A percentile compares a stretch with the other conserved stretches of the same genome.
Evolutionary conservation across 2,329 filamentous ascomycete species (phyloP).

Genomic region (Microdochium paspali): DNA sequence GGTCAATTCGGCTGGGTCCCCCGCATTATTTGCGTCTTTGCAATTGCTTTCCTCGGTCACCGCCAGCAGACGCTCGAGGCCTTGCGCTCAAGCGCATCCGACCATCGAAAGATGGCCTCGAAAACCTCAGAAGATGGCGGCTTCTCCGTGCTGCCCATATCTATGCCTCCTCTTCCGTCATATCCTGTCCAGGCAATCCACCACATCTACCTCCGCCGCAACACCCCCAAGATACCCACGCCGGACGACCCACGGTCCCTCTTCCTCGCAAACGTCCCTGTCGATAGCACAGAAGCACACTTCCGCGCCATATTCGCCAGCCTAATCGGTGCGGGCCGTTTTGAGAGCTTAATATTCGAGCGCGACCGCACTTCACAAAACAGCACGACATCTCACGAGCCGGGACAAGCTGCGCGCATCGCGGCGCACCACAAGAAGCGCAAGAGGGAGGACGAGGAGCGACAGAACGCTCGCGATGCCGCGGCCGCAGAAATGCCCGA

Average conservation of each 20-base stretch:
- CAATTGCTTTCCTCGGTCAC: not conserved
- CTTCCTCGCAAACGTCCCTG: conserved; percentile 83
- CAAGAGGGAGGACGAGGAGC: conserved; percentile 29
- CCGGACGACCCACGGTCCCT: conserved; percentile 68
- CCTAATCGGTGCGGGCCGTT: conserved; percentile 66
- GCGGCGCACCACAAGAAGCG: conserved; percentile 37
- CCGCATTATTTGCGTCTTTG: too few species aligned
- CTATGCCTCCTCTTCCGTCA: conserved; percentile 53
- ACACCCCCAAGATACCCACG: conserved; percentile 70
- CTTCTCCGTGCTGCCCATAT: conserved; percentile 61
- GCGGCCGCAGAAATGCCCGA: conserved; percentile 55
- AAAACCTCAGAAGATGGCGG: conserved; percentile 39
- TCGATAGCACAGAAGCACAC: conserved; percentile 71
- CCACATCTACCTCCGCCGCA: conserved; percentile 78
- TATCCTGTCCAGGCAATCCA: conserved; percentile 58
- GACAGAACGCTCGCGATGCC: conserved; percentile 39
- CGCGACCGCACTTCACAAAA: conserved; percentile 34
- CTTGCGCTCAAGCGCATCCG: not conserved
- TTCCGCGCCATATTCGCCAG: conserved; percentile 66
- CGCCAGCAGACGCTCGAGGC: not conserved
- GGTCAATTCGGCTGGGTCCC: too few species aligned
- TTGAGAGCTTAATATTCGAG: conserved; percentile 73
- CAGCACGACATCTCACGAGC: conserved; percentile 28
- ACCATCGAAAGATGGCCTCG: conserved; percentile 19
- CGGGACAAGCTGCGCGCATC: conserved; percentile 29